Base-by-base conservation (phyloP, 179 eudicot species). In the Spinacia oleracea region DNA sequence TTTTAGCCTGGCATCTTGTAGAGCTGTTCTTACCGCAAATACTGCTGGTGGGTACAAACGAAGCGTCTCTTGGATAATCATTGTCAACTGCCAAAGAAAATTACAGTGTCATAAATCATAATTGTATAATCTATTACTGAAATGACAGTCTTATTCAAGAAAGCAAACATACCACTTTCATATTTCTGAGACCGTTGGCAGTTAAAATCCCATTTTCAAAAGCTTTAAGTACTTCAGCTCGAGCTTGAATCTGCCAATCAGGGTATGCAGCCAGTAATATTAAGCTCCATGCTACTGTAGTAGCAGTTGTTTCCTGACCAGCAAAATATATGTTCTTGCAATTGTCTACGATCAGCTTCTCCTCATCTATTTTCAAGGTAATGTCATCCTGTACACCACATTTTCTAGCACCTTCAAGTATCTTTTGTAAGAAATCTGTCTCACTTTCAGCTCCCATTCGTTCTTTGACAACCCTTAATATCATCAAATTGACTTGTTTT, bases 31-130 rank as follows among this genome's bases (percentile, higher is more conserved):
- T 53, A 89, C 66, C 45, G 84, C 87, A 31, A 88, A 87, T n/a
- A 87, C 83, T 46, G 85, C 92, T 20, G 92, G 92, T 3, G 94
- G 88, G 74, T 89, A 91, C 0, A 92, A 60, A 4, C 94, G 81
- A 70, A 90, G 75, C 0, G 90, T 81, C 81, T 91, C 97, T 73
- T 91, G 92, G 72, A 91, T 87, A 25, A 93, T 90, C 92, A 86
- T 88, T 25, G 88, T 78, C 53, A 80, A 29, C 84, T 83, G 81
- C 74, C 73, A 25, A 76, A 71, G 20, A 18, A 23, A 70, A 53
- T 25, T 32, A 67, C 55, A 35, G 1, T 23, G 55, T 48, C 15
- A 48, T 18, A 48, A n/a, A n/a, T n/a, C n/a, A n/a, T n/a, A n/a
- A n/a, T n/a, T n/a, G 67, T 31, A 10, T 5, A 11, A 63, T 29